Conservation (phyloP, 495 filamentous ascomycete genomes). For the Aspergillus olivimuriae region DNA sequence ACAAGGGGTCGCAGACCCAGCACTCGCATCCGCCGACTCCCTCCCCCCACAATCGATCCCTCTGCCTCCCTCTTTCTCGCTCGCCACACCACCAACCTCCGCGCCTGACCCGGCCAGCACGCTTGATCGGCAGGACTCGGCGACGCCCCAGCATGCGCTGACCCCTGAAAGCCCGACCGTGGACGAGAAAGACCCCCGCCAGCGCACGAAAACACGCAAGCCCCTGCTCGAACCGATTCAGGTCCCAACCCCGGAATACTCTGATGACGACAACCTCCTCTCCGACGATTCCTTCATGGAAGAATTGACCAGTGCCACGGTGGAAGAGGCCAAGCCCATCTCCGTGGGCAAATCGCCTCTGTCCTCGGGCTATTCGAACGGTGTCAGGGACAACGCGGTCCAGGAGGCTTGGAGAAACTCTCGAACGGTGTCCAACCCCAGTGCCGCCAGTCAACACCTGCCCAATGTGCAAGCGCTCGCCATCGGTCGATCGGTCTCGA, state of each 20-base stretch:
- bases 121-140: no score
- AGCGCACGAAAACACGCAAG: constrained; percentile 42
- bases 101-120: no score
- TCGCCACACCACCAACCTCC: constrained; percentile 15
- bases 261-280: constrained; percentile 57
- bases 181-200: constrained; percentile 11
- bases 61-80: constrained; percentile 13
- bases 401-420: constrained; percentile 35
- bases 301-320: constrained; percentile 73
- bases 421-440: constrained; percentile 48
- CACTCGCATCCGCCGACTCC: constrained; percentile 6
- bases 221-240: constrained; percentile 50
- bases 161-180: constrained; percentile 16
- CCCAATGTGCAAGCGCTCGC: constrained; percentile 35
- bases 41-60: constrained; percentile 13
- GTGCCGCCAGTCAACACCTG: constrained; percentile 21
- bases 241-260: constrained; percentile 47
- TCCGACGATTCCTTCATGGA: constrained; percentile 89
- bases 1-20: constrained; percentile 11
- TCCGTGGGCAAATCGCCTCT: constrained; percentile 80
- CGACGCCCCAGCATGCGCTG: constrained; percentile 14
- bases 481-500: constrained; percentile 34
- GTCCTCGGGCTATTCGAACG: constrained; percentile 53
- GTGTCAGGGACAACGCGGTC: constrained; percentile 20
- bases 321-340: constrained; percentile 79